These are phyloP conservation scores for Pseudogymnoascus sp. DNA, from an alignment of 2,329 filamentous ascomycete species.

Conservation along the genomic window DNA sequence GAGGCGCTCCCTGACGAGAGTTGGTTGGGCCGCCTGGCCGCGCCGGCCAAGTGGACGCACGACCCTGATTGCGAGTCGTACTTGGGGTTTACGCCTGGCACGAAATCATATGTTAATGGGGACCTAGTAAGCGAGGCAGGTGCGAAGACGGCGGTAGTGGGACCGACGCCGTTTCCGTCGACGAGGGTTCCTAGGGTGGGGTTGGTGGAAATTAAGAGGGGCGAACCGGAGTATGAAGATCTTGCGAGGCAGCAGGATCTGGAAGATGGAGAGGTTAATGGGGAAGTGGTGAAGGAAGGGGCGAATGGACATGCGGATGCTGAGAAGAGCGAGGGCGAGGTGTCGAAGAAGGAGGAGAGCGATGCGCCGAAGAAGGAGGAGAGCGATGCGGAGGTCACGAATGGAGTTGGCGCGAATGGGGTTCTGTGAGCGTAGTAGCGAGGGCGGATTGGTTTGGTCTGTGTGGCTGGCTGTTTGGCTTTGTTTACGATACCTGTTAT, in stretches of 20 bases:
- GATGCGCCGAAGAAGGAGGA: background rate
- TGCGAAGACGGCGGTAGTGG: slow-evolving; percentile 39
- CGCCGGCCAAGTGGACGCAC: slow-evolving; percentile 45
- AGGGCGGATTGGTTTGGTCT: background rate
- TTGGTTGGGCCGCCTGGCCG: slow-evolving; percentile 11
- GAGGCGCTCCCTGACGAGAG: slow-evolving; percentile 31
- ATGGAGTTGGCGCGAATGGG: slow-evolving; percentile 1
- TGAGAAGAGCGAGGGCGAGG: background rate
- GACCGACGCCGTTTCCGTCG: slow-evolving; percentile 47
- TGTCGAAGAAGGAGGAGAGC: background rate
- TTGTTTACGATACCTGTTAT: slow-evolving; percentile 8
- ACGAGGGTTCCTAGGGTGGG: slow-evolving; percentile 43
- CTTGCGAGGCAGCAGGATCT: slow-evolving; percentile 44
- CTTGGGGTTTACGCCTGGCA: slow-evolving; percentile 46
- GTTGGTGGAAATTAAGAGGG: slow-evolving; percentile 40
- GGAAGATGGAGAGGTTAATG: background rate
- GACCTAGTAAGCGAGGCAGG: slow-evolving; percentile 43
- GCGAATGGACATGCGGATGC: background rate
- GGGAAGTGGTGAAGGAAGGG: background rate
- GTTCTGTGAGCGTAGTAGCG: background rate
- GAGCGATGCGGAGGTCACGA: background rate
- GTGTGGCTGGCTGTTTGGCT: slow-evolving; percentile 3
- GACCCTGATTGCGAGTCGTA: slow-evolving; percentile 48
- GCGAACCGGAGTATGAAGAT: slow-evolving; percentile 46
- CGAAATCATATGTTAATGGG: slow-evolving; percentile 53